Conservation (phyloP, 345 rosid genomes). For the Iberis pinnata region DNA sequence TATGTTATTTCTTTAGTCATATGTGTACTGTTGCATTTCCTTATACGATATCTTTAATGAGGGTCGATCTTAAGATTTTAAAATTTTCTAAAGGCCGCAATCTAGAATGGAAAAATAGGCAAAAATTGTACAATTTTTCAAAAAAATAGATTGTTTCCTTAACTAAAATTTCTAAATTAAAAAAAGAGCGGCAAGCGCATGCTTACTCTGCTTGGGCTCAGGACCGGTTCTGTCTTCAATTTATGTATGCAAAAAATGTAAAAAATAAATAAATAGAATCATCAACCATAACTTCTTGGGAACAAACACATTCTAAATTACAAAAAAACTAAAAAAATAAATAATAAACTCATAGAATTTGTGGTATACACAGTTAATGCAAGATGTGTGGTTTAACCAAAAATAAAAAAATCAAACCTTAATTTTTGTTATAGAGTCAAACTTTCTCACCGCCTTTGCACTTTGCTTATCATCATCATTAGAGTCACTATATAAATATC, state of each 20-base stretch:
- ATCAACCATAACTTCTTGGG: conserved; percentile 28
- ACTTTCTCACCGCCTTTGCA: conserved; percentile 28
- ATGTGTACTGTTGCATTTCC: too few relatives aligned
- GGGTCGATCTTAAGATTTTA: too few relatives aligned
- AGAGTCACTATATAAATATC: conserved; percentile 9
- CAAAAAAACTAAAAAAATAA: not conserved
- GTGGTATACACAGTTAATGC: conserved; percentile 25
- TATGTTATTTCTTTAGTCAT: too few relatives aligned
- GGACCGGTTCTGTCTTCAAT: too few relatives aligned
- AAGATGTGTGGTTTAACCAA: conserved; percentile 25
- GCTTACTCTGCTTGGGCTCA: too few relatives aligned
- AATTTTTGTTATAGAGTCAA: conserved; percentile 20
- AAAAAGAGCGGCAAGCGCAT: too few relatives aligned
- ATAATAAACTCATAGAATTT: conserved; percentile 4
- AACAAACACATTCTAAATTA: conserved; percentile 6
- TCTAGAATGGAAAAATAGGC: too few relatives aligned
- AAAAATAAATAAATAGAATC: not conserved
- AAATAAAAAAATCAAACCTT: not conserved
- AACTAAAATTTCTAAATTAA: too few relatives aligned
- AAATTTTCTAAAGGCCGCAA: too few relatives aligned
- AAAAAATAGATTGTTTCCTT: too few relatives aligned
- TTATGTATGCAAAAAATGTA: not conserved
- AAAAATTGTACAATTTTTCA: too few relatives aligned
- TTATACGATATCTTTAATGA: too few relatives aligned
- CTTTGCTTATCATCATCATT: conserved; percentile 25